Conservation (phyloP, 768 basidiomycete genomes). For the Clavaria fumosa region DNA sequence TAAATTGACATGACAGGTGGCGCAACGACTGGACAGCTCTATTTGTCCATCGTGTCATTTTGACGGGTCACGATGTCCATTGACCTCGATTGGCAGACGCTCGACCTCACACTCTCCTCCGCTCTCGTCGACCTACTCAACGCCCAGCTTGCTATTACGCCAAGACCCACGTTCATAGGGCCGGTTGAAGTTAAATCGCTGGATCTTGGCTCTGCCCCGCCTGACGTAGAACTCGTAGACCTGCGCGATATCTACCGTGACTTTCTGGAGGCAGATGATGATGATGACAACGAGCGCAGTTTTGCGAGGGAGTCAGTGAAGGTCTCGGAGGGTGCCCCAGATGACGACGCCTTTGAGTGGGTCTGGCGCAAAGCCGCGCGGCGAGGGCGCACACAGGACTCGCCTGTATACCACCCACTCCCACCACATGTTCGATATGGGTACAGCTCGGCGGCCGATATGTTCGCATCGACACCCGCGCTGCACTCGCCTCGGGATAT, state of each 20-base stretch:
- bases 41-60: too few species aligned
- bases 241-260: constrained; percentile 88
- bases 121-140: constrained; percentile 66
- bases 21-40: too few species aligned
- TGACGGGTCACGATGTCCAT: constrained; percentile 69
- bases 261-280: constrained; percentile 77
- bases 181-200: constrained; percentile 77
- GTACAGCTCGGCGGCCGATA: constrained; percentile 33
- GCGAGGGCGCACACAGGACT: constrained; percentile 24
- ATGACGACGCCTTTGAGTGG: constrained; percentile 76
- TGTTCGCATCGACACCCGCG: constrained; percentile 40
- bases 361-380: constrained; percentile 50
- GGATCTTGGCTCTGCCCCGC: constrained; percentile 71
- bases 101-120: constrained; percentile 57
- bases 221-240: constrained; percentile 84
- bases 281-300: constrained; percentile 35
- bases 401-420: constrained; percentile 50
- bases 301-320: constrained; percentile 38
- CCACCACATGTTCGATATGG: constrained; percentile 62
- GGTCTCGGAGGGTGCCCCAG: constrained; percentile 35
- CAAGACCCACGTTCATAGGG: constrained; percentile 88
- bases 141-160: constrained; percentile 49
- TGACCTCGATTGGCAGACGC: constrained; percentile 84
- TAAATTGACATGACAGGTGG: too few species aligned
- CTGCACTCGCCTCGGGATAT: constrained; percentile 29